These are phyloP conservation scores for Gastrolobium bilobum DNA, from an alignment of 306 rosid species.

Conservation along the genomic window DNA sequence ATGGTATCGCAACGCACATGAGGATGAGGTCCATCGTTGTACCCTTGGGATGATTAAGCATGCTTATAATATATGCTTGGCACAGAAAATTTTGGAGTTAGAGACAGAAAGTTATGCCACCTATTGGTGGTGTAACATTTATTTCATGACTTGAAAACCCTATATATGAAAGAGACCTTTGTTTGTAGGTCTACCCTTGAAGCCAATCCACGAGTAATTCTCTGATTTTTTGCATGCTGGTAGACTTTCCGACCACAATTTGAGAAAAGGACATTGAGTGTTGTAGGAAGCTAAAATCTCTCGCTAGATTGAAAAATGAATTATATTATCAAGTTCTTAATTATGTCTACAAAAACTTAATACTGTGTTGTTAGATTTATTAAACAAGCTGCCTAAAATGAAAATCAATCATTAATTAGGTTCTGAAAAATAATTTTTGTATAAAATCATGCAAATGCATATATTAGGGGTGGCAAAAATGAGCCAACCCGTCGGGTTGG, in stretches of 20 bases:
- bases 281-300: neutral
- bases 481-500: too few species aligned
- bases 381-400: too few species aligned
- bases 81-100: constrained; percentile 60
- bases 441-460: too few species aligned
- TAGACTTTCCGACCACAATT: neutral
- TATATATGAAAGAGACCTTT: neutral
- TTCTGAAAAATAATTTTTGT: too few species aligned
- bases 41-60: constrained; percentile 45
- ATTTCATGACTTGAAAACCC: constrained; percentile 37
- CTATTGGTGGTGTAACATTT: constrained; percentile 21
- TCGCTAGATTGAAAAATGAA: neutral
- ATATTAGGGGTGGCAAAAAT: too few species aligned
- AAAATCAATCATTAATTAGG: too few species aligned
- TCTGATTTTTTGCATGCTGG: neutral
- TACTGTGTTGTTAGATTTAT: too few species aligned
- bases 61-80: constrained; percentile 47
- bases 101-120: constrained; percentile 40
- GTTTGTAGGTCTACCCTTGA: neutral
- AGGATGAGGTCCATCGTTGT: constrained; percentile 6
- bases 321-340: neutral
- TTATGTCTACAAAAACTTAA: too few species aligned
- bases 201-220: constrained; percentile 23
- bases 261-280: neutral
- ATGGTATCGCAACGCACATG: constrained; percentile 41